phyloP scores from a whole-genome alignment of 2,329 filamentous ascomycete species.

The Neopestalotiopsis sp. region DNA sequence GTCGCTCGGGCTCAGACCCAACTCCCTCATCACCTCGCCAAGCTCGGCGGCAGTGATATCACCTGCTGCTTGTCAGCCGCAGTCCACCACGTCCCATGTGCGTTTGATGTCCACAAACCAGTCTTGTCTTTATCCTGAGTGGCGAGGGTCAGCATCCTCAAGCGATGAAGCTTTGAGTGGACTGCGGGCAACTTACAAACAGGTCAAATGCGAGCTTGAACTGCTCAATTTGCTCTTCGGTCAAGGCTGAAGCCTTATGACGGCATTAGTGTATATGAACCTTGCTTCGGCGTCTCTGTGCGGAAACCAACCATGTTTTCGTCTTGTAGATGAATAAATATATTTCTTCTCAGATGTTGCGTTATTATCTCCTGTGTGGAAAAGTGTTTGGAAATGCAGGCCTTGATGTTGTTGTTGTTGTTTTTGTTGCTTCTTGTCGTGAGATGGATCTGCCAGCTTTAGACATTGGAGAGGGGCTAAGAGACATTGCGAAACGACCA shows the following conservation, averaged over 20 bases:
- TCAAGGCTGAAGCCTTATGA: constrained; percentile 2
- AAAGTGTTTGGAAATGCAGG: not conserved
- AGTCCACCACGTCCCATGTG: not conserved
- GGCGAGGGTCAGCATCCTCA: not conserved
- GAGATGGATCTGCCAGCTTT: not conserved
- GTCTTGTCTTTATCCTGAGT: constrained; percentile 12
- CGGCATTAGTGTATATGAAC: not conserved
- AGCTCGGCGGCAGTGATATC: constrained; percentile 8
- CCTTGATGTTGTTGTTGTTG: not conserved
- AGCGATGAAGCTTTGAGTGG: not conserved
- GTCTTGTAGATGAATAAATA: not conserved
- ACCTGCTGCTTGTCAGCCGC: not conserved
- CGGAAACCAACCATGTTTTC: constrained; percentile 8
- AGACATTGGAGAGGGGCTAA: constrained; percentile 1
- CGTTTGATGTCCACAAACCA: not conserved
- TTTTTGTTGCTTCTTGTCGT: not conserved
- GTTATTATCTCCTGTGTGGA: not conserved
- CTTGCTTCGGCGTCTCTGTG: not conserved
- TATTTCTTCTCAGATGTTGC: not conserved
- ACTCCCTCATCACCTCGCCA: constrained; percentile 6
- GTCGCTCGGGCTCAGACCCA: constrained; percentile 11
- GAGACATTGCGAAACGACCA: not conserved
- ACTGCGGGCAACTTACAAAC: not conserved
- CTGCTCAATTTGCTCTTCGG: constrained; percentile 11
- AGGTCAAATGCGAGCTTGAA: constrained; percentile 4